phyloP scores from a whole-genome alignment of 371 early-diverging fungal genomes.

The Catenaria anguillulae region DNA sequence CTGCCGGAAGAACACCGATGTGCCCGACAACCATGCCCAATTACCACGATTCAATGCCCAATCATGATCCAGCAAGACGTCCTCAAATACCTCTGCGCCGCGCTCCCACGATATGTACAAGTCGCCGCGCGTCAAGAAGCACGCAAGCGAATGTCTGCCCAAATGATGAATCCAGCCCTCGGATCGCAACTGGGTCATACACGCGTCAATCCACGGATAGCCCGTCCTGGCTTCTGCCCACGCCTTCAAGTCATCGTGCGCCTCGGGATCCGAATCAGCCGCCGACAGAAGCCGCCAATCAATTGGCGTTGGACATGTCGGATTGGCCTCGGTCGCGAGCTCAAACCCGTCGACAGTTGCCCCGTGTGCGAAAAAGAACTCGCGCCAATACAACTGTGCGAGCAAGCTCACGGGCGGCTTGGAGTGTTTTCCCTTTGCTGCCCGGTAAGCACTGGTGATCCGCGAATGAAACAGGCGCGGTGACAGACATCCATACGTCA shows the following conservation, averaged over 20 bases:
- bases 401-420: constrained; percentile 17
- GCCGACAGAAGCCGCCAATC: constrained; percentile 10
- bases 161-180: constrained; percentile 29
- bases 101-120: constrained; percentile 21
- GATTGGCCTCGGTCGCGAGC: constrained; percentile 8
- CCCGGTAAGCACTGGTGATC: constrained; percentile 10
- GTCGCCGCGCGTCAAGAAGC: constrained; percentile 19
- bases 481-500: constrained; percentile 16
- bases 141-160: constrained; percentile 17
- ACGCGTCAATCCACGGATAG: constrained; percentile 19
- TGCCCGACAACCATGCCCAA: constrained; percentile 17
- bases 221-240: constrained; percentile 13
- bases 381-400: constrained; percentile 22
- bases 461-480: constrained; percentile 11
- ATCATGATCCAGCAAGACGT: constrained; percentile 19
- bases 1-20: constrained; percentile 17
- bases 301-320: constrained; percentile 10
- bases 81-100: constrained; percentile 24
- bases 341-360: constrained; percentile 10
- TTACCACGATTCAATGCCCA: constrained; percentile 18
- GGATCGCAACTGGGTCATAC: constrained; percentile 17
- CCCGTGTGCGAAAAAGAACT: constrained; percentile 15
- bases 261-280: constrained; percentile 9
- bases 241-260: constrained; percentile 8
- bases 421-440: constrained; percentile 9